Evolutionary conservation across 2,329 filamentous ascomycete species (phyloP).

Genomic region (Fusarium anguioides): DNA sequence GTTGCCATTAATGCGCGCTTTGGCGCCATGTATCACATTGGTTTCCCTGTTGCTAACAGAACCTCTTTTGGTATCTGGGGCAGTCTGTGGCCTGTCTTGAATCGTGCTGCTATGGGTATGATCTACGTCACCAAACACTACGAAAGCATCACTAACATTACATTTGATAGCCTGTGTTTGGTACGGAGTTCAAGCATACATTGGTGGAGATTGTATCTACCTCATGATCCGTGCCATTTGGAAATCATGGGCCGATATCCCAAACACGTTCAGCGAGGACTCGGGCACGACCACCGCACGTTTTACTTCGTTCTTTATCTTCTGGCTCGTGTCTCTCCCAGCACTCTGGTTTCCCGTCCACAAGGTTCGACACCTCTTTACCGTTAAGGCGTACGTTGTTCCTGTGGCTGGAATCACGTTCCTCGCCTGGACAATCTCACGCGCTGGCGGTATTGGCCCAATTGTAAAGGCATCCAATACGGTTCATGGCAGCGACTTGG

Average conservation of each 20-base stretch:
- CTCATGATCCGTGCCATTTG: constrained; percentile 91
- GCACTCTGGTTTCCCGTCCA: constrained; percentile 92
- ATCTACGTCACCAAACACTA: not conserved
- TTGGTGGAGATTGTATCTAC: constrained; percentile 85
- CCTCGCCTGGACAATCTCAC: constrained; percentile 86
- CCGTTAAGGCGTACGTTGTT: constrained; percentile 86
- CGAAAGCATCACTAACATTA: constrained; percentile 18
- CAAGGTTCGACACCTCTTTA: constrained; percentile 89
- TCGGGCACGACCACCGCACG: constrained; percentile 80
- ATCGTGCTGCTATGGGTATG: constrained; percentile 81
- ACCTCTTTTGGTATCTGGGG: constrained; percentile 91
- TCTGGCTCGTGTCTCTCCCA: constrained; percentile 83
- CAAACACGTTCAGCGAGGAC: constrained; percentile 71
- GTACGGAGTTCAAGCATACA: constrained; percentile 89
- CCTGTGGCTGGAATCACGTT: constrained; percentile 86
- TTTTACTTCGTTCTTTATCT: constrained; percentile 86
- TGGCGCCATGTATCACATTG: constrained; percentile 87
- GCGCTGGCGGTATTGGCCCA: constrained; percentile 84
- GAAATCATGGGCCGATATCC: constrained; percentile 73
- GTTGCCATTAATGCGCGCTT: constrained; percentile 83
- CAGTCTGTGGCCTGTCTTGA: constrained; percentile 87
- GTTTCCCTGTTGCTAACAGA: constrained; percentile 83
- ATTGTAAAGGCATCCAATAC: constrained; percentile 77
- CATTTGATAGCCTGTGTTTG: constrained; percentile 75
- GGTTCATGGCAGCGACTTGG: constrained; percentile 74